Evolutionary conservation across 2,329 filamentous ascomycete genomes (phyloP).

Genomic region (Botryotinia calthae): DNA sequence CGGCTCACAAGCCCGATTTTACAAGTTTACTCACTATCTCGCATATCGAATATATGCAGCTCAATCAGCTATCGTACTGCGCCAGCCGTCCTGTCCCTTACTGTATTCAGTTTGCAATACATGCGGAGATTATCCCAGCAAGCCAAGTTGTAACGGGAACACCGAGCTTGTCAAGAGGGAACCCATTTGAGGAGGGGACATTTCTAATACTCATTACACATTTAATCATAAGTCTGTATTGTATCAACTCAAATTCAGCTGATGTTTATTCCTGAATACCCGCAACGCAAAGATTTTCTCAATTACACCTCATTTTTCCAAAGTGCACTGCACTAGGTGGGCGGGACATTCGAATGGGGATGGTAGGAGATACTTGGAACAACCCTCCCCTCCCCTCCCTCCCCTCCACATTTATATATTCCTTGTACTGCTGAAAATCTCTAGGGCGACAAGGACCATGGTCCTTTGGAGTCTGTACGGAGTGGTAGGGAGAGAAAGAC

Average conservation of each 20-base stretch:
- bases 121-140: constrained; percentile 4
- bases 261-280: neutral
- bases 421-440: constrained; percentile 14
- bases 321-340: neutral
- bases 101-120: neutral
- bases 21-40: neutral
- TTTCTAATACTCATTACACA: neutral
- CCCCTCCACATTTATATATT: neutral
- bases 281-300: neutral
- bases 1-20: neutral
- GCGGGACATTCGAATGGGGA: neutral
- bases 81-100: neutral
- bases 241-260: neutral
- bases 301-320: neutral
- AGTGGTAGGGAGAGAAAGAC: neutral
- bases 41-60: neutral
- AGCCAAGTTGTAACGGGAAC: constrained; percentile 1
- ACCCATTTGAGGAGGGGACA: neutral
- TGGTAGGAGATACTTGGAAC: neutral
- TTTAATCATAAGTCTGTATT: neutral
- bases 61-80: neutral
- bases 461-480: neutral
- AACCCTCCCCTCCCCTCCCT: neutral
- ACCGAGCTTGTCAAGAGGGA: neutral
- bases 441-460: neutral